Percentiles rank a stretch among this genome's conserved stretches.
Conservation (phyloP, 345 rosid genomes). For the Hibiscus trionum region DNA sequence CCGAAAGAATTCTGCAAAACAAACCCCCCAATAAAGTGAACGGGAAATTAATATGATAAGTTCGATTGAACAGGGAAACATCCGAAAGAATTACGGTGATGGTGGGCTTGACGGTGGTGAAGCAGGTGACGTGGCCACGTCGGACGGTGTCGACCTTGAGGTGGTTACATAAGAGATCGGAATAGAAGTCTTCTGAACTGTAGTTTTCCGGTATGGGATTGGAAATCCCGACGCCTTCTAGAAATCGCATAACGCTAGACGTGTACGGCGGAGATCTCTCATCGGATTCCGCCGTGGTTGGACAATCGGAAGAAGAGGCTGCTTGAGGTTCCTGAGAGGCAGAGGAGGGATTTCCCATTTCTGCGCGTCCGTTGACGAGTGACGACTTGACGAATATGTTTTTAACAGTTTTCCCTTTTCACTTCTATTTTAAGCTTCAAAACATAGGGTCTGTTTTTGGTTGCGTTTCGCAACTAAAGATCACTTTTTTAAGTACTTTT, state of each 20-base stretch:
- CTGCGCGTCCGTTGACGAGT: background rate
- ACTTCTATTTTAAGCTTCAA: too few species aligned
- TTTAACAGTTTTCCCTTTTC: too few species aligned
- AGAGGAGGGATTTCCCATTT: background rate
- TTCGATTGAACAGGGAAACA: background rate
- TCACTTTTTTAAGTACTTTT: too few species aligned
- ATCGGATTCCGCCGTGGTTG: background rate
- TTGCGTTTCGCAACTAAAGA: too few species aligned
- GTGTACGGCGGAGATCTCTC: background rate
- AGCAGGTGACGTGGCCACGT: background rate
- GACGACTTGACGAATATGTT: background rate
- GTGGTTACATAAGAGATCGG: background rate
- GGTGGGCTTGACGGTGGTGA: background rate
- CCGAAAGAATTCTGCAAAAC: background rate
- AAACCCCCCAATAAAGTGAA: background rate
- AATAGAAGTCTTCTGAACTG: background rate
- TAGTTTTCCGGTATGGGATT: background rate
- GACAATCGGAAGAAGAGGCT: background rate
- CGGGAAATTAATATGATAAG: background rate
- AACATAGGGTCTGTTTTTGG: too few species aligned
- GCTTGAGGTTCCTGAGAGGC: background rate
- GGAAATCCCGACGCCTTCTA: background rate
- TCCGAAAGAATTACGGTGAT: background rate
- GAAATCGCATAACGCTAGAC: background rate
- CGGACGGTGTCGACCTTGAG: background rate